phyloP scores from a whole-genome alignment of 345 rosid species.

The Bruguiera sexangula region DNA sequence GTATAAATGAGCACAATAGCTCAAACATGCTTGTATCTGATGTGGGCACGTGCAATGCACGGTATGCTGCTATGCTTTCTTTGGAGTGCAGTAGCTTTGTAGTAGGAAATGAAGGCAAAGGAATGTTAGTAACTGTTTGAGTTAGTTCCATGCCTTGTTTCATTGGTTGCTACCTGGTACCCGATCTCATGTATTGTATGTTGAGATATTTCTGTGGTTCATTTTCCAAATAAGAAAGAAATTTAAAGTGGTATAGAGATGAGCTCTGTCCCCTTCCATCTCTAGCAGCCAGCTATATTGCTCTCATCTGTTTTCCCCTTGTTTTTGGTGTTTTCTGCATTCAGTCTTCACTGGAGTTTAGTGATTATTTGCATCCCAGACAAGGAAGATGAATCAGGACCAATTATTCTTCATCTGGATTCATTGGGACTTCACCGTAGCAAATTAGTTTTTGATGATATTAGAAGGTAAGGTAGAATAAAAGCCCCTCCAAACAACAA shows the following conservation, averaged over 20 bases:
- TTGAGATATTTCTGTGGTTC: not conserved
- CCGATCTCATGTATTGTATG: not conserved
- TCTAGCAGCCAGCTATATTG: constrained; percentile 2
- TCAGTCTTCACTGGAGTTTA: constrained; percentile 95
- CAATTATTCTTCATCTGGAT: constrained; percentile 85
- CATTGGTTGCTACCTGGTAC: not conserved
- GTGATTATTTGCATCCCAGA: constrained; percentile 85
- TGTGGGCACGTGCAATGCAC: too few relatives aligned
- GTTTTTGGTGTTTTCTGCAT: constrained; percentile 22
- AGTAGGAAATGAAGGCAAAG: too few relatives aligned
- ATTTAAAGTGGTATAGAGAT: not conserved
- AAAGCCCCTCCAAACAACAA: constrained; percentile 4
- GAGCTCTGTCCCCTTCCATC: not conserved
- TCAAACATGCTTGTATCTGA: too few relatives aligned
- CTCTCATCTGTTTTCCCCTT: constrained; percentile 10
- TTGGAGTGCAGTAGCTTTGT: too few relatives aligned
- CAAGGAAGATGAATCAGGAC: constrained; percentile 71
- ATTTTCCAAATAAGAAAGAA: not conserved
- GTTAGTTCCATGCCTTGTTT: too few relatives aligned
- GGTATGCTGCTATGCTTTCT: too few relatives aligned
- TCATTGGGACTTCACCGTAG: constrained; percentile 72
- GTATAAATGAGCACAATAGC: too few relatives aligned
- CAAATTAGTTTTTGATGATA: constrained; percentile 52
- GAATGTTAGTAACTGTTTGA: too few relatives aligned
- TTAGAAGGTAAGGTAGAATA: constrained; percentile 61